A percentile compares a stretch with the other conserved stretches of the same genome.
These are phyloP conservation scores for Chaetothyriales sp. DNA, from an alignment of 2,329 filamentous ascomycete species.

Conservation along the genomic window DNA sequence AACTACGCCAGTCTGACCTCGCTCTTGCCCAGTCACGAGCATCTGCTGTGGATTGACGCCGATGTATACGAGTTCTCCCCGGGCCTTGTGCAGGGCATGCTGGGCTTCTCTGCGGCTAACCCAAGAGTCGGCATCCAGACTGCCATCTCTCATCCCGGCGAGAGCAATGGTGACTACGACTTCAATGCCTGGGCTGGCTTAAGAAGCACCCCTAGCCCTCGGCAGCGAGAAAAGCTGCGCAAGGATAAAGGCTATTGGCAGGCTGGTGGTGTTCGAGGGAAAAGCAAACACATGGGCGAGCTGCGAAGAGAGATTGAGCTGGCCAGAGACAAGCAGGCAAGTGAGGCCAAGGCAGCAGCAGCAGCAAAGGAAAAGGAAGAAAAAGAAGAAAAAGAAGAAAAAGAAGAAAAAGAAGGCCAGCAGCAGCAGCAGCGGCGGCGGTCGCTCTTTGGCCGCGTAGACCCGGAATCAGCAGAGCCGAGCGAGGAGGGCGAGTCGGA, in stretches of 20 bases:
- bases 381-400: neutral
- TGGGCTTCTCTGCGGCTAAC: neutral
- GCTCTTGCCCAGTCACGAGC: neutral
- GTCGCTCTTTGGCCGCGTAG: neutral
- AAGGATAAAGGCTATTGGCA: neutral
- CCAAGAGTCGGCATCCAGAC: neutral
- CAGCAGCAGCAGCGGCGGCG: neutral
- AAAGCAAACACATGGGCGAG: neutral
- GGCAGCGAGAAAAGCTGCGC: neutral
- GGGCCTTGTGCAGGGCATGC: neutral
- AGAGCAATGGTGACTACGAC: neutral
- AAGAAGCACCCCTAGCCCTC: neutral
- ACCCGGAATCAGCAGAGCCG: neutral
- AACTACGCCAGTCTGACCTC: conserved; percentile 6
- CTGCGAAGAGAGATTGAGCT: neutral
- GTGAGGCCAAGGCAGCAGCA: neutral
- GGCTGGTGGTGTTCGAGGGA: conserved; percentile 4
- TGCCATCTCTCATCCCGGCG: neutral
- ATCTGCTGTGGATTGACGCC: conserved; percentile 7
- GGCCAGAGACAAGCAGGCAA: neutral
- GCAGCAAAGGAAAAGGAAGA: too few species aligned
- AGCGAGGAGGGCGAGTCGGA: neutral
- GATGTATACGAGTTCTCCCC: conserved; percentile 1
- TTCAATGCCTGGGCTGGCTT: neutral
- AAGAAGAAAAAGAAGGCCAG: neutral